Base-by-base conservation (phyloP, 2,329 filamentous ascomycete species). In the Cryphonectria naterciae region DNA sequence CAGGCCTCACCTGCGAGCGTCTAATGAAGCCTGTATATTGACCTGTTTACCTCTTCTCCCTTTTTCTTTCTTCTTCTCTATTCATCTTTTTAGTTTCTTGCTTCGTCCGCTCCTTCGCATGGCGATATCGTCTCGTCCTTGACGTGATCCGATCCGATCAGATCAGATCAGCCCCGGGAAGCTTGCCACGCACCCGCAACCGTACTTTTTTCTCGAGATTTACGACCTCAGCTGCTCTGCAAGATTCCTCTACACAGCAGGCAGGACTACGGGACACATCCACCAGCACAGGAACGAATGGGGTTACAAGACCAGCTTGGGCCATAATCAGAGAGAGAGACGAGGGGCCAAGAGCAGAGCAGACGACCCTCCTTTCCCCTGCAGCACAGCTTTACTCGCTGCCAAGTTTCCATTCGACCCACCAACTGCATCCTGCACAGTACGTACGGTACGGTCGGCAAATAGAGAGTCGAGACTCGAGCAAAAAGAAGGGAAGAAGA, bases 21-120 rank as follows among this genome's bases (percentile, higher is more conserved):
- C 69, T 76, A 76, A 78, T 77, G 76, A 76, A 72, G 75, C 74
- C 76, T 77, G 76, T 78, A 74, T 75, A 78, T 77, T 77, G 74
- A 77, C 65, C 72, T 69, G 64, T 46, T 64, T 69, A 58, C 60
- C 65, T 71, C 65, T 70, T 68, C 65, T 65, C 56, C 64, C 69
- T 73, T 65, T 65, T 68, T 37, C 69, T 39, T 13, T 70, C 67
- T 15, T 63, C 19, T 63, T 62, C 11, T 11, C 15, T 39, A 39
- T 62, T 60, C 25, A 4, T 65, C 54, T 63, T 70, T 74, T 68
- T 22, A 71, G 60, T 65, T 72, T 60, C 65, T 37, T 68, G 54
- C 39, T 65, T 64, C 61, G 41, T 65, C 52, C 68, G 39, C 65
- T 67, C 32, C 49, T 58, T 72, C 49, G 56, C 52, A 58, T 46